phyloP scores from a whole-genome alignment of 495 filamentous ascomycete genomes.

The Evernia prunastri region DNA sequence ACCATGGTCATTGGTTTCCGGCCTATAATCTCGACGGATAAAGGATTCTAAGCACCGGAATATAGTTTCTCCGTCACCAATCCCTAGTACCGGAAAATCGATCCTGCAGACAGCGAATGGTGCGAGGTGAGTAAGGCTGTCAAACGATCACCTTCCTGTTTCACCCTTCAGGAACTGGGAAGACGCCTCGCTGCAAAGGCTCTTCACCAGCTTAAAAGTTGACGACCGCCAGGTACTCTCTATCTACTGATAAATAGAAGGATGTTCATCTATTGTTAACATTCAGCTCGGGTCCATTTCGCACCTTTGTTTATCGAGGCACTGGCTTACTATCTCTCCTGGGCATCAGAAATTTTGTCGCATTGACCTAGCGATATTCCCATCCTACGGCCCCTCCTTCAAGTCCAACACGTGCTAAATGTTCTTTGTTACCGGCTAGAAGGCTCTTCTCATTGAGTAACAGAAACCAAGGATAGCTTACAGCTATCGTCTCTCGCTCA shows the following conservation, averaged over 20 bases:
- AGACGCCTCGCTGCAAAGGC: background rate
- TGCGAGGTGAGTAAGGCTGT: background rate
- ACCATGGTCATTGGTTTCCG: background rate
- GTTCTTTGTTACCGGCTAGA: background rate
- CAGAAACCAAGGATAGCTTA: background rate
- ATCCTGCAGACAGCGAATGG: background rate
- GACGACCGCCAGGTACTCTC: background rate
- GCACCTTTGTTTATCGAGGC: background rate
- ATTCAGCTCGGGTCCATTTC: background rate
- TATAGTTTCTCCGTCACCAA: slow-evolving; percentile 1
- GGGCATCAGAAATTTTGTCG: background rate
- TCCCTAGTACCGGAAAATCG: background rate
- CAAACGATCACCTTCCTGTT: background rate
- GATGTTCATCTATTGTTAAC: background rate
- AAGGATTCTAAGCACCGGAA: background rate
- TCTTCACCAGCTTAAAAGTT: background rate
- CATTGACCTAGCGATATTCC: background rate
- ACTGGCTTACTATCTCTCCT: slow-evolving; percentile 3
- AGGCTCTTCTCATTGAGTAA: background rate
- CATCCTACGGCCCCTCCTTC: background rate
- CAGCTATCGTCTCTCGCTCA: background rate
- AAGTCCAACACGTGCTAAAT: background rate
- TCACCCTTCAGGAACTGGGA: background rate
- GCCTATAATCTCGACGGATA: background rate
- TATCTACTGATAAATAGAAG: background rate